Evolutionary conservation across 768 basidiomycete species (phyloP), one percentile per base, ranked within the genome.

Genomic region (Leccinum subgranulosum): DNA sequence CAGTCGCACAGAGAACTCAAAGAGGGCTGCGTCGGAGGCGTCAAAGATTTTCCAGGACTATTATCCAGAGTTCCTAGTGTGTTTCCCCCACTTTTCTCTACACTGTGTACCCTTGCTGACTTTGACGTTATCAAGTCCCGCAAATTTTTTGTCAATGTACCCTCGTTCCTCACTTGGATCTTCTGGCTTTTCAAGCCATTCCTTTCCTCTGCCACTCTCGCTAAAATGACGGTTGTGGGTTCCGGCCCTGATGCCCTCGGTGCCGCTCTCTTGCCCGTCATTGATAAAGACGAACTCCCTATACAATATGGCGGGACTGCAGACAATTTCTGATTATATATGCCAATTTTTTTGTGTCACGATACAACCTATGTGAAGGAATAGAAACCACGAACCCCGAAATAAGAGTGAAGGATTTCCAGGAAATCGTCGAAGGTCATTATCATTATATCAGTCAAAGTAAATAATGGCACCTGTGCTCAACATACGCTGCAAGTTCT

Each of bases 101-200:
- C 8, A 6, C 12, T 10, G 3, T 25, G 25, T 8, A 1, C 21
- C 17, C 8, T 28, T 21, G 2, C n/a, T 57, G 17, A 53, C 23
- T 15, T 43, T 5, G 17, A 17, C 55, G 9, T 55, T 49, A 14
- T 29, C 36, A 60, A 88, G 87, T 79, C 82, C 64, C 81, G 80
- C 67, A 92, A 92, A 69, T 89, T 86, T 75, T 92, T 93, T 66
- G 78, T 93, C 66, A 90, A 90, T 64, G 89, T 93, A 12, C 91
- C 91, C 0, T 81, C 82, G 2, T 65, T 89, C 56, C 77, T 92
- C 63, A 81, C 84, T 41, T 92, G 90, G 90, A 79, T 93, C 58
- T 93, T 90, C 75, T 92, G 90, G 90, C 61, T 78, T 15, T 92
- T 92, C 79, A 92, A 87, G 68, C 80, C 89, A 0, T 67, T 93